Conservation (phyloP, 306 rosid species). For the Vicia villosa region DNA sequence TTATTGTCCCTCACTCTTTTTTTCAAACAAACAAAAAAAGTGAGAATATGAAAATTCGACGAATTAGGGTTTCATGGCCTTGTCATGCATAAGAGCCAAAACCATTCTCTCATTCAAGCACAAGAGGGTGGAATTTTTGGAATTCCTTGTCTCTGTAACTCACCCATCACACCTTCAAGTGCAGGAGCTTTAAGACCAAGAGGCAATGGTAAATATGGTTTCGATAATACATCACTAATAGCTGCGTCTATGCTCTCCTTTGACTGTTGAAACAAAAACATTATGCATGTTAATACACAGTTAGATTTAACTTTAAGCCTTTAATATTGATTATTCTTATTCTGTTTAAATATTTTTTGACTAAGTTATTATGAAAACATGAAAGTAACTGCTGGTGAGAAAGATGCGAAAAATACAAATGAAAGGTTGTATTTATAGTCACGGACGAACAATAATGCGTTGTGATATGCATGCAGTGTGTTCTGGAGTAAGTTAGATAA, state of each 20-base stretch:
- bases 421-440: conserved; percentile 26
- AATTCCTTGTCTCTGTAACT: conserved; percentile 79
- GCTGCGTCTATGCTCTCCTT: conserved; percentile 93
- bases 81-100: conserved; percentile 1
- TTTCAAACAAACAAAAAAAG: conserved; percentile 5
- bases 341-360: not conserved
- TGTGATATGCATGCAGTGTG: not conserved
- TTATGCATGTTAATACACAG: not conserved
- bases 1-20: conserved; percentile 1
- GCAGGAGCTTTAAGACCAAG: conserved; percentile 88
- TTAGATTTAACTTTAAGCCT: not conserved
- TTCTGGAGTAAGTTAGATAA: not conserved
- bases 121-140: conserved; percentile 81
- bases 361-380: not conserved
- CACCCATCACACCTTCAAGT: conserved; percentile 70
- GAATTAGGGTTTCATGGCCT: conserved; percentile 56
- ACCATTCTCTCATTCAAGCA: conserved; percentile 41
- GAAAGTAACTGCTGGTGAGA: conserved; percentile 18
- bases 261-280: conserved; percentile 52
- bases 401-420: conserved; percentile 15
- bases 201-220: conserved; percentile 93
- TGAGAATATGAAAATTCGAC: conserved; percentile 53
- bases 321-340: too few relatives aligned
- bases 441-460: conserved; percentile 22
- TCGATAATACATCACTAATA: conserved; percentile 76